phyloP scores from a whole-genome alignment of 805 yeast species.

The Barnettozyma botsteinii region DNA sequence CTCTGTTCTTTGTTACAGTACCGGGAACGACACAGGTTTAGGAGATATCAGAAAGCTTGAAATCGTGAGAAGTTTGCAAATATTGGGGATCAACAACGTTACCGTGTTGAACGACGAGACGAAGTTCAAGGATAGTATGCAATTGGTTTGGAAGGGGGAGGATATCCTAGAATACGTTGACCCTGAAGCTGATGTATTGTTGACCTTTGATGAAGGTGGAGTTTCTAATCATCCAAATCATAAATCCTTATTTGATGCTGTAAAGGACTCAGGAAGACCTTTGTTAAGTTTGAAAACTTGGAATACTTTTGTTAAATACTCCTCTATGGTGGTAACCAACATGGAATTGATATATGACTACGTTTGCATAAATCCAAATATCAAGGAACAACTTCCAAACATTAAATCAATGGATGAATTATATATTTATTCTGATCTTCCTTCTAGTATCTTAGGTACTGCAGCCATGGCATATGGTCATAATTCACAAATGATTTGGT shows the following conservation, averaged over 20 bases:
- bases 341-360: constrained; percentile 1
- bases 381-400: too few relatives aligned
- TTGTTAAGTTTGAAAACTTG: constrained; percentile 30
- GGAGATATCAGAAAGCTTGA: constrained; percentile 63
- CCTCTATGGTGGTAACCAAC: constrained; percentile 30
- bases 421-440: constrained; percentile 28
- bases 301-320: constrained; percentile 39
- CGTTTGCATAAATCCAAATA: neutral
- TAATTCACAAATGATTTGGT: constrained; percentile 91
- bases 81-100: constrained; percentile 42
- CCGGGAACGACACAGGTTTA: constrained; percentile 71
- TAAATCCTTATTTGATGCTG: constrained; percentile 51
- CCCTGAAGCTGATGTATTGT: constrained; percentile 33
- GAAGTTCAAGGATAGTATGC: constrained; percentile 65
- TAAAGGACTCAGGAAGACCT: constrained; percentile 8
- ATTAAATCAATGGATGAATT: too few relatives aligned
- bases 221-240: constrained; percentile 90
- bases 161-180: constrained; percentile 37
- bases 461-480: constrained; percentile 82
- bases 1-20: constrained; percentile 63
- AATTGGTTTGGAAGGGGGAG: constrained; percentile 51
- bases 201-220: constrained; percentile 81
- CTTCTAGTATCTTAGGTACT: constrained; percentile 31
- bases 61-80: constrained; percentile 45
- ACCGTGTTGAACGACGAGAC: constrained; percentile 41